A percentile compares a stretch with the other conserved stretches of the same genome.
Evolutionary conservation across 441 rosid species (phyloP).

Genomic region (Arabidopsis hybrid): DNA sequence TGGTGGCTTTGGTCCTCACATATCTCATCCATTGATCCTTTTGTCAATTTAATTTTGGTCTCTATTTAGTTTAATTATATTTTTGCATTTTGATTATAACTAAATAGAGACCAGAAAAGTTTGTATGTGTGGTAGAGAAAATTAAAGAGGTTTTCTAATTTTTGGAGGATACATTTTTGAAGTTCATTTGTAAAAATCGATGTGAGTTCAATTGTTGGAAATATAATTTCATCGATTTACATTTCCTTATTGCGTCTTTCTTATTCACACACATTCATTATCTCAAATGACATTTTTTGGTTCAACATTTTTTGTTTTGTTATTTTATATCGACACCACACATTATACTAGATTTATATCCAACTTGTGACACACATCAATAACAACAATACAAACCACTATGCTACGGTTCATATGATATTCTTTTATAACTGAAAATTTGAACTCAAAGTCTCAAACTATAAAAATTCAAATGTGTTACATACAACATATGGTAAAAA

Average conservation of each 20-base stretch:
- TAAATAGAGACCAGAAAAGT: slow-evolving; percentile 26
- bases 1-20: slow-evolving; percentile 72
- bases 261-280: not conserved
- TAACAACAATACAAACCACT: too few relatives aligned
- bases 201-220: slow-evolving; percentile 30
- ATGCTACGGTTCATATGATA: too few relatives aligned
- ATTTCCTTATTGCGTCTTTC: slow-evolving; percentile 11
- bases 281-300: not conserved
- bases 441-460: too few relatives aligned
- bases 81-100: slow-evolving; percentile 23
- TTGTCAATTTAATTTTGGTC: slow-evolving; percentile 27
- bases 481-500: too few relatives aligned
- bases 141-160: slow-evolving; percentile 36
- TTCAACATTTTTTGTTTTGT: too few relatives aligned
- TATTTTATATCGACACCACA: too few relatives aligned
- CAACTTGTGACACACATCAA: too few relatives aligned
- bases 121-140: slow-evolving; percentile 34
- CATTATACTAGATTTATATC: too few relatives aligned
- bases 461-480: too few relatives aligned
- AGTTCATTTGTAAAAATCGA: slow-evolving; percentile 26
- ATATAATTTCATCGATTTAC: slow-evolving; percentile 31
- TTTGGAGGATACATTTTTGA: slow-evolving; percentile 25
- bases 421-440: too few relatives aligned
- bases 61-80: slow-evolving; percentile 37
- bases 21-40: slow-evolving; percentile 59